Evolutionary conservation across 2,329 filamentous ascomycete genomes (phyloP).

Genomic region (Harringtonia aguacate): DNA sequence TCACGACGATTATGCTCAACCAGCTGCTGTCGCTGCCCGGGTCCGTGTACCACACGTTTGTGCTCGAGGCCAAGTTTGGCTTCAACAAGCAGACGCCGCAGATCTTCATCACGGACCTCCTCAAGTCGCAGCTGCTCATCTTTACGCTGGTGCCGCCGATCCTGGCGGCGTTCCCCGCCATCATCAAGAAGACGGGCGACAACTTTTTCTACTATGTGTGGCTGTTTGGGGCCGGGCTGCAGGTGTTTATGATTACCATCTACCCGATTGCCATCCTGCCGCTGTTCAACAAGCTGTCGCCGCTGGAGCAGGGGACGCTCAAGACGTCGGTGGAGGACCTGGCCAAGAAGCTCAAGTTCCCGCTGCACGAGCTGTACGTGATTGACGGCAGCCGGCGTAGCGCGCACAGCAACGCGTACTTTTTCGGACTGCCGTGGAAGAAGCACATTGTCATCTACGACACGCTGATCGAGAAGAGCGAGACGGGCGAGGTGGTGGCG

Average conservation of each 20-base stretch:
- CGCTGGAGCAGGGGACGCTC: constrained; percentile 74
- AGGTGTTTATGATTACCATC: constrained; percentile 90
- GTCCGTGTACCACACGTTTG: constrained; percentile 87
- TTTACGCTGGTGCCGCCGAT: constrained; percentile 77
- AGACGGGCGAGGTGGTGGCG: constrained; percentile 84
- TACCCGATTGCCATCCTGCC: constrained; percentile 92
- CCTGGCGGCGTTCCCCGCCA: constrained; percentile 83
- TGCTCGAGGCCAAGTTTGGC: constrained; percentile 91
- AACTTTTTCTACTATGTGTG: constrained; percentile 98
- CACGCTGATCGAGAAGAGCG: constrained; percentile 91
- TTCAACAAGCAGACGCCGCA: constrained; percentile 97
- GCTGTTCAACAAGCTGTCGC: constrained; percentile 96
- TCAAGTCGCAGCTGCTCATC: constrained; percentile 80
- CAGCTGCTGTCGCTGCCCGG: constrained; percentile 70
- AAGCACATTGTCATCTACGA: constrained; percentile 99
- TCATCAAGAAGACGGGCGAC: constrained; percentile 87
- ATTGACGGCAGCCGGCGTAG: constrained; percentile 88
- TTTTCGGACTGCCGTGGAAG: constrained; percentile 97
- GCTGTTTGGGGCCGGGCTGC: constrained; percentile 80
- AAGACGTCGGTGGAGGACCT: constrained; percentile 82
- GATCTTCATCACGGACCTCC: constrained; percentile 78
- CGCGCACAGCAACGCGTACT: constrained; percentile 82
- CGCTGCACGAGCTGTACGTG: constrained; percentile 83
- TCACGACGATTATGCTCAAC: constrained; percentile 74
- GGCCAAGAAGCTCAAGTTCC: constrained; percentile 77